Evolutionary conservation across 1,284 basidiomycete species (phyloP), one percentile per base, ranked within the genome.

Genomic region (Ganoderma resinaceum): DNA sequence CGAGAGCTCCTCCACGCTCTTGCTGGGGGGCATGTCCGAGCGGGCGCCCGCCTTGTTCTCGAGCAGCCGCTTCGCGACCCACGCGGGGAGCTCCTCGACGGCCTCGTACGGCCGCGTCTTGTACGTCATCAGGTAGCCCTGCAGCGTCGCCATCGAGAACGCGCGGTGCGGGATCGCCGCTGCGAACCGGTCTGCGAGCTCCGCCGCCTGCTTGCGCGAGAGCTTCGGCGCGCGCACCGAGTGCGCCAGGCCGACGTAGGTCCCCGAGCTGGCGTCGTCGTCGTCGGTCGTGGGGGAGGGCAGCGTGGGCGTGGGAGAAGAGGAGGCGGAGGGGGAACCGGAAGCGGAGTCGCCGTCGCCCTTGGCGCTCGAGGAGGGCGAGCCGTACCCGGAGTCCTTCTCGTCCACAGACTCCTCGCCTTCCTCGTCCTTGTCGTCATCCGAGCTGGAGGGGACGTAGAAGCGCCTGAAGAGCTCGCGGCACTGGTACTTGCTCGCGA

Each of bases 101-200:
- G 92, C 92, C 23, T 83, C 81, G 62, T 81, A 78, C 2, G 93
- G 91, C 1, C 84, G 79, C 8, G 81, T 82, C 78, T 94, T 95
- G 80, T 91, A 87, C 35, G 80, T 81, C 90, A 95, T 91, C 65
- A 95, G 77, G 76, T 89, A 92, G 0, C 91, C 92, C 75, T 94
- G 93, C 26, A 95, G 80, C 43, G 83, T 84, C 11, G 93, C 91
- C 86, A 94, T 92, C 29, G 91, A 91, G 57, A 91, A 82, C 74
- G 84, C 82, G 18, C 88, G 83, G 64, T 91, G 87, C 0, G 91
- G 91, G n/a, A 95, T 83, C 0, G 78, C 76, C 0, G 82, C 80
- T 1, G 87, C 82, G 75, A 94, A 95, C 29, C 78, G 78, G 8
- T 77, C 75, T 0, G 92, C 91, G 33, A 93, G 85, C 35, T 70